Percentiles rank a stretch among this genome's conserved stretches.
Conservation (phyloP, 1,139 yeast genomes). For the Entelexis sorbosivorans region DNA sequence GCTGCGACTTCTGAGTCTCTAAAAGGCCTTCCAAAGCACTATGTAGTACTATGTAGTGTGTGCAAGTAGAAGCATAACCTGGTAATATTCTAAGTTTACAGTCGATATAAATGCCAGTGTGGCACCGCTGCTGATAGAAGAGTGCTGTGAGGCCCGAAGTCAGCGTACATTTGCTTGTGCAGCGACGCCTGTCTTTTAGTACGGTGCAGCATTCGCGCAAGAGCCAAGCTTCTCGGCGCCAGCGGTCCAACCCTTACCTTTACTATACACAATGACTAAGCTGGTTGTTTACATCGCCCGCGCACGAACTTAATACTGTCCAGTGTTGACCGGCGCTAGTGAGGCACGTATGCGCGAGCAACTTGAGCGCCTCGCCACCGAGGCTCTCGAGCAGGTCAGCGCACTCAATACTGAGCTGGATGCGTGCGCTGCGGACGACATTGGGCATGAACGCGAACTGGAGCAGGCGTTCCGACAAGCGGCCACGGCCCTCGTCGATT, state of each 20-base stretch:
- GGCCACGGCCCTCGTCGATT: constrained; percentile 27
- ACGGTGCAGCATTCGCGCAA: too few species aligned
- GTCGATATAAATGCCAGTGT: too few species aligned
- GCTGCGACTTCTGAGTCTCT: constrained; percentile 60
- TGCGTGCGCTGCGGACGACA: constrained; percentile 24
- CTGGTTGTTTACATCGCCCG: neutral
- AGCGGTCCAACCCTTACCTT: constrained; percentile 3
- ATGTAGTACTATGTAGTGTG: too few species aligned
- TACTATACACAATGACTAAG: constrained; percentile 31
- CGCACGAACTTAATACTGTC: neutral
- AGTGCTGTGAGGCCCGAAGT: too few species aligned
- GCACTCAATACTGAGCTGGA: constrained; percentile 24
- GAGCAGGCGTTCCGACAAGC: constrained; percentile 29
- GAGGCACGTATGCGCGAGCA: constrained; percentile 4
- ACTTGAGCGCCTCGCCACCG: neutral
- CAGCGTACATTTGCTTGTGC: too few species aligned
- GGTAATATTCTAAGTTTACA: too few species aligned
- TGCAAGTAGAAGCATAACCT: too few species aligned
- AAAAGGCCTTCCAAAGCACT: too few species aligned
- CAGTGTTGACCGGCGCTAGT: neutral
- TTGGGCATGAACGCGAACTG: constrained; percentile 27
- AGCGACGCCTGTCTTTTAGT: too few species aligned
- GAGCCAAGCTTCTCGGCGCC: too few species aligned
- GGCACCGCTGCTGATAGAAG: too few species aligned
- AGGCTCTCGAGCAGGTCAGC: neutral